Percentiles rank a stretch among this genome's conserved stretches.
These are phyloP conservation scores for Globisporangium splendens DNA, from an alignment of 352 stramenopile species.

Conservation along the genomic window DNA sequence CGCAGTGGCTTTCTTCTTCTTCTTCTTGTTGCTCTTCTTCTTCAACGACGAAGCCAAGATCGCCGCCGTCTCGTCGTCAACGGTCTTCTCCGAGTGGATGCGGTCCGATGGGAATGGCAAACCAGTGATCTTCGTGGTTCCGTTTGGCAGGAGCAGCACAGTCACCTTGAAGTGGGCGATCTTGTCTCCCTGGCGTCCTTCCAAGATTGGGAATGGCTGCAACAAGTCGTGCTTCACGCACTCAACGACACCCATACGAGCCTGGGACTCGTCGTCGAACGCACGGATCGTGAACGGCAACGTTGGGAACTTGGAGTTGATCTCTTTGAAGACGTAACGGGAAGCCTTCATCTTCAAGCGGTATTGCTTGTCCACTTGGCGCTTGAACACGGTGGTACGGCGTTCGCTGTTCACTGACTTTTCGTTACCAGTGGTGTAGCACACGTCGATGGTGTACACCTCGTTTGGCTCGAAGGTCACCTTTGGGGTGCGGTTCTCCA, in stretches of 20 bases:
- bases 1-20: slow-evolving; percentile 68
- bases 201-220: slow-evolving; percentile 96
- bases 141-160: slow-evolving; percentile 95
- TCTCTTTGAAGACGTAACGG: slow-evolving; percentile 95
- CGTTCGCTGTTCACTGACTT: slow-evolving; percentile 89
- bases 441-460: slow-evolving; percentile 99
- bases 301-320: slow-evolving; percentile 98
- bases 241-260: slow-evolving; percentile 98
- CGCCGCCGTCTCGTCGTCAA: slow-evolving; percentile 90
- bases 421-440: slow-evolving; percentile 97
- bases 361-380: slow-evolving; percentile 98
- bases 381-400: slow-evolving; percentile 98
- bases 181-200: slow-evolving; percentile 93
- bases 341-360: slow-evolving; percentile 94
- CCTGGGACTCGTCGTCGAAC: slow-evolving; percentile 94
- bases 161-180: slow-evolving; percentile 99
- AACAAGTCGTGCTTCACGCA: slow-evolving; percentile 98
- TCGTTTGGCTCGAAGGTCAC: slow-evolving; percentile 95
- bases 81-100: slow-evolving; percentile 90
- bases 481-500: slow-evolving; percentile 84
- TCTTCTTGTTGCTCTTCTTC: slow-evolving; percentile 97
- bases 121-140: slow-evolving; percentile 95
- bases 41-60: slow-evolving; percentile 90
- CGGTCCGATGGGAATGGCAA: slow-evolving; percentile 87
- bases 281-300: slow-evolving; percentile 98